phyloP scores from a whole-genome alignment of 371 early-diverging fungal species.

The Parasitella parasitica region DNA sequence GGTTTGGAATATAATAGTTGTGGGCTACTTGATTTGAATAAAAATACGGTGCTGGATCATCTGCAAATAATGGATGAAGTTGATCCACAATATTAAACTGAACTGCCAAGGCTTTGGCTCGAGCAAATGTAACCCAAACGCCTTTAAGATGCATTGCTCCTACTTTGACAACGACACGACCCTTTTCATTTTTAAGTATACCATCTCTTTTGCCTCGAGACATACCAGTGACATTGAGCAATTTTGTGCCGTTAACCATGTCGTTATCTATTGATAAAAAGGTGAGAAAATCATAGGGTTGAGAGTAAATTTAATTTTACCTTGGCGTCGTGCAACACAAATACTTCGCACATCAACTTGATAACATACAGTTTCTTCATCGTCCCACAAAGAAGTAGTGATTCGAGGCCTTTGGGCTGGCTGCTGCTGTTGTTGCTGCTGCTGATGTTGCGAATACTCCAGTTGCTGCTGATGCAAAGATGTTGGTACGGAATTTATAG shows the following conservation, averaged over 20 bases:
- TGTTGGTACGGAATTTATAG: constrained; percentile 4
- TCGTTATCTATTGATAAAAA: constrained; percentile 59
- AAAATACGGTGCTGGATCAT: constrained; percentile 60
- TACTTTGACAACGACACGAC: constrained; percentile 80
- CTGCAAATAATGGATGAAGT: constrained; percentile 74
- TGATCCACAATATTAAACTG: constrained; percentile 68
- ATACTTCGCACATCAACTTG: constrained; percentile 80
- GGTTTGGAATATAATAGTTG: constrained; percentile 17
- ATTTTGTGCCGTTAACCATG: constrained; percentile 85
- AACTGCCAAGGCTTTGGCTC: constrained; percentile 68
- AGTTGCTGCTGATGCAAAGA: background rate
- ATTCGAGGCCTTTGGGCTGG: constrained; percentile 48
- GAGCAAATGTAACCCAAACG: constrained; percentile 80
- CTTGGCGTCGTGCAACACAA: constrained; percentile 76
- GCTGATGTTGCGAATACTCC: background rate
- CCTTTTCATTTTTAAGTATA: constrained; percentile 83
- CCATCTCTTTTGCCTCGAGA: constrained; percentile 87
- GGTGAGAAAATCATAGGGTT: background rate
- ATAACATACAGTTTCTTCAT: constrained; percentile 77
- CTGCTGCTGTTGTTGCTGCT: constrained; percentile 1
- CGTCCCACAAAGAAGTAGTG: constrained; percentile 82
- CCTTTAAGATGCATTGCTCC: constrained; percentile 90
- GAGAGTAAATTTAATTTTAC: constrained; percentile 29
- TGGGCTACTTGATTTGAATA: constrained; percentile 29
- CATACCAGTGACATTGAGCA: constrained; percentile 84